Evolutionary conservation across 768 basidiomycete species (phyloP).

Genomic region (Agrocybe pediades): DNA sequence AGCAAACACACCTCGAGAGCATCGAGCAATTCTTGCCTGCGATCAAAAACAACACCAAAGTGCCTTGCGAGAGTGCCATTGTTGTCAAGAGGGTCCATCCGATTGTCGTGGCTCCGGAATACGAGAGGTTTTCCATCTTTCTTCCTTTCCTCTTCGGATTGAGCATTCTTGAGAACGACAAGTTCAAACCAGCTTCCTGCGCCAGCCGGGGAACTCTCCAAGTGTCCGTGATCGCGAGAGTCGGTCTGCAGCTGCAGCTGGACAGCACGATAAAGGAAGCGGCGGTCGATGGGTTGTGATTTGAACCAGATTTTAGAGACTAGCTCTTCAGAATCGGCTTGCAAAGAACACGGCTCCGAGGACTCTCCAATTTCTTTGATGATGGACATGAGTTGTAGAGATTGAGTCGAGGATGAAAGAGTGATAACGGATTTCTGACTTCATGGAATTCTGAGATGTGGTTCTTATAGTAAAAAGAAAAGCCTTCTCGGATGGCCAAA

Average conservation of each 20-base stretch:
- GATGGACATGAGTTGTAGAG: no score
- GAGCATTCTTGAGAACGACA: slow-evolving; percentile 12
- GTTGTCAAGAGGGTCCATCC: slow-evolving; percentile 15
- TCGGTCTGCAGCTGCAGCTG: slow-evolving; percentile 25
- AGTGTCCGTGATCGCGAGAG: slow-evolving; percentile 23
- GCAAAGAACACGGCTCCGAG: no score
- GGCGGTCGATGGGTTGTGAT: slow-evolving; percentile 18
- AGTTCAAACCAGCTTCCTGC: slow-evolving; percentile 24
- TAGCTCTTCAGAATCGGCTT: no score
- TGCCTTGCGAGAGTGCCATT: slow-evolving; percentile 10
- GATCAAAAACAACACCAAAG: slow-evolving; percentile 22
- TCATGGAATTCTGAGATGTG: no score
- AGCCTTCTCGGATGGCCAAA: no score
- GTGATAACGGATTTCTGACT: no score
- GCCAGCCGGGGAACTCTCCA: slow-evolving; percentile 3
- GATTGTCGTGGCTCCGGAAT: slow-evolving; percentile 23
- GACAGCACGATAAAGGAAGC: slow-evolving; percentile 20
- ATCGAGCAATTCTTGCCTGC: slow-evolving; percentile 20
- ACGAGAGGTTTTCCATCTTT: slow-evolving; percentile 19
- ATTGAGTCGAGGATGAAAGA: no score
- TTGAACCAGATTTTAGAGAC: slow-evolving; percentile 26
- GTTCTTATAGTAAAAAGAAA: no score
- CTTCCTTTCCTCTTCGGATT: slow-evolving; percentile 5
- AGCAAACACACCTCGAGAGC: slow-evolving; percentile 18
- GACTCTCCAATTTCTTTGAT: no score